Evolutionary conservation across 441 rosid species (phyloP).

Genomic region (Bruguiera hainesii): DNA sequence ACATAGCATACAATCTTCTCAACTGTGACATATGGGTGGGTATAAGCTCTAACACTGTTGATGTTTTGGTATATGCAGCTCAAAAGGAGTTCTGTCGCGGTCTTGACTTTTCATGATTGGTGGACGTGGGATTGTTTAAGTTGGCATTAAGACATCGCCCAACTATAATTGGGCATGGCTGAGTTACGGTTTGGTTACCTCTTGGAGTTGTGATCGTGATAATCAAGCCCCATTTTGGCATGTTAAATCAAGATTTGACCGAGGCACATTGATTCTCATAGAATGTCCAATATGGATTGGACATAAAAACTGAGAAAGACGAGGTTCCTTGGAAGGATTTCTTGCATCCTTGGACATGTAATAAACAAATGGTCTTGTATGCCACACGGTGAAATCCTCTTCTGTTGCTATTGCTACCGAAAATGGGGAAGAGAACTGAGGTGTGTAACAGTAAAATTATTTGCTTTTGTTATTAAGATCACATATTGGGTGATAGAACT

Average conservation of each 20-base stretch:
- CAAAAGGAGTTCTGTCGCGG: conserved; percentile 79
- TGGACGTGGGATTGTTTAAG: neutral
- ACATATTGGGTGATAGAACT: too few relatives aligned
- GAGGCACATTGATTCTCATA: neutral
- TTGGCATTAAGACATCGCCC: neutral
- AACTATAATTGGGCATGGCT: neutral
- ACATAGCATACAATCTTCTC: conserved; percentile 73
- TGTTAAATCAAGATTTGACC: neutral
- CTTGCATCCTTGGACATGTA: too few relatives aligned
- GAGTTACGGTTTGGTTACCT: conserved; percentile 1
- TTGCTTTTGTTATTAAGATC: too few relatives aligned
- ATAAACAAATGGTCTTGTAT: too few relatives aligned
- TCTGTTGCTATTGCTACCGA: too few relatives aligned
- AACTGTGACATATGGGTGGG: conserved; percentile 16
- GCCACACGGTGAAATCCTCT: too few relatives aligned
- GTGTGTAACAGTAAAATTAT: too few relatives aligned
- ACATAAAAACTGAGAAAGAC: neutral
- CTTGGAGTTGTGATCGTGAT: neutral
- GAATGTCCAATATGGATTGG: neutral
- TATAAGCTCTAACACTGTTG: neutral
- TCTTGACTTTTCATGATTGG: conserved; percentile 31
- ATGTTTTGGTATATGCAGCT: conserved; percentile 41
- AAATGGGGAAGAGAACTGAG: too few relatives aligned
- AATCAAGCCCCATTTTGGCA: neutral
- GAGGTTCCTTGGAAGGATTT: too few relatives aligned